Evolutionary conservation across 1,139 yeast species (phyloP), one percentile per base, ranked within the genome.

Genomic region (Pichia sp.): DNA sequence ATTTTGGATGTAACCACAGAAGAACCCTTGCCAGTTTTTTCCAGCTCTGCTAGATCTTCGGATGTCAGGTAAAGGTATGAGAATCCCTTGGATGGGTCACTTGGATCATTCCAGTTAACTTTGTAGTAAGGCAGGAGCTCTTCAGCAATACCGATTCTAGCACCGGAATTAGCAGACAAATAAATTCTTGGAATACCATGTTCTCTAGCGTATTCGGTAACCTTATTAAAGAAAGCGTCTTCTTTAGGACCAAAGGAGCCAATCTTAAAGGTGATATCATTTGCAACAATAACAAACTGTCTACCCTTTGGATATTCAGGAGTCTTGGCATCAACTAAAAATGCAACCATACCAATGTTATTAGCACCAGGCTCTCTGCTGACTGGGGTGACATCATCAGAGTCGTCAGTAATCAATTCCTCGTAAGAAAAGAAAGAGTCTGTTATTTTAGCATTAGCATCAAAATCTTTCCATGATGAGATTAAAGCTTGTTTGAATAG

Each of bases 181-280:
- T 93, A 95, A 56, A 93, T 82, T 74, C 99, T 80, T 66, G 99
- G 99, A 62, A 95, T 83, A 55, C 99, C 99, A 61, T 84, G 78
- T 66, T 80, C 78, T 73, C 96, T 82, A 26, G 98, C 97, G 60
- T 85, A 78, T 64, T 89, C 95, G 44, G 99, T 93, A 61, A 95
- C 96, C 68, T 85, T 84, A 75, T 87, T 80, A 78, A 93, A 93
- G 75, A 84, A 93, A 54, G 74, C 75, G 72, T 93, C 99, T 74
- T 93, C 99, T 63, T 81, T 85, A n/a, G 99, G 99, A 62, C 99
- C 99, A 65, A 93, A 93, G 1, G 99, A 93, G 70, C 99, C 99
- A 72, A 93, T 93, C 81, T 89, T 91, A 76, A 79, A 93, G 43
- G 99, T 95, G 65, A 93, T 95, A 70, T 93, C 99, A 67, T 93